Evolutionary conservation across 805 yeast genomes (phyloP).

Genomic region (Saccharomycopsis babjevae): DNA sequence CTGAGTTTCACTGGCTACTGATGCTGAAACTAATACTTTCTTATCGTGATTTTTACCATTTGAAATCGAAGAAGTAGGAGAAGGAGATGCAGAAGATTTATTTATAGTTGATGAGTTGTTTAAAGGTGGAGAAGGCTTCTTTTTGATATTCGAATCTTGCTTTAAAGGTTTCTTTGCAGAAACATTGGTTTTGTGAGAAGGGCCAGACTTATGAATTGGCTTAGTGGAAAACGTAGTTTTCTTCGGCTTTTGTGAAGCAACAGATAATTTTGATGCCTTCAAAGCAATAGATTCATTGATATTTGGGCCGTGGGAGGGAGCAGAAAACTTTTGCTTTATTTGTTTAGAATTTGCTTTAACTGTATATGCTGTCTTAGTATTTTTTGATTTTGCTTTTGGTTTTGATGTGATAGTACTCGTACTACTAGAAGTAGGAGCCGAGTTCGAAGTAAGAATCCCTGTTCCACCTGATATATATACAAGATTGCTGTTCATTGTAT

Average conservation of each 20-base stretch:
- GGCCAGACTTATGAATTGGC: neutral
- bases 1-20: constrained; percentile 13
- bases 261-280: constrained; percentile 10
- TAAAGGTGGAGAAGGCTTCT: neutral
- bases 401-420: neutral
- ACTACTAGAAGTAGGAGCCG: neutral
- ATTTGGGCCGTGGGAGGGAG: neutral
- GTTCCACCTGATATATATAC: neutral
- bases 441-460: neutral
- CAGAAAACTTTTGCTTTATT: neutral
- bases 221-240: neutral
- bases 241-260: neutral
- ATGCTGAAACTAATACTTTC: constrained; percentile 17
- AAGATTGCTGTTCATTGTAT: neutral
- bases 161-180: neutral
- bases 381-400: neutral
- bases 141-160: neutral
- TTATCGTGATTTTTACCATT: constrained; percentile 3
- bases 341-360: neutral
- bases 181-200: neutral
- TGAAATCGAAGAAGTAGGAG: neutral
- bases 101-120: neutral
- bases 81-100: neutral
- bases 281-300: constrained; percentile 3
- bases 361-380: neutral